These are phyloP conservation scores for Globisporangium cederbergense DNA, from an alignment of 352 stramenopile genomes.

Conservation along the genomic window DNA sequence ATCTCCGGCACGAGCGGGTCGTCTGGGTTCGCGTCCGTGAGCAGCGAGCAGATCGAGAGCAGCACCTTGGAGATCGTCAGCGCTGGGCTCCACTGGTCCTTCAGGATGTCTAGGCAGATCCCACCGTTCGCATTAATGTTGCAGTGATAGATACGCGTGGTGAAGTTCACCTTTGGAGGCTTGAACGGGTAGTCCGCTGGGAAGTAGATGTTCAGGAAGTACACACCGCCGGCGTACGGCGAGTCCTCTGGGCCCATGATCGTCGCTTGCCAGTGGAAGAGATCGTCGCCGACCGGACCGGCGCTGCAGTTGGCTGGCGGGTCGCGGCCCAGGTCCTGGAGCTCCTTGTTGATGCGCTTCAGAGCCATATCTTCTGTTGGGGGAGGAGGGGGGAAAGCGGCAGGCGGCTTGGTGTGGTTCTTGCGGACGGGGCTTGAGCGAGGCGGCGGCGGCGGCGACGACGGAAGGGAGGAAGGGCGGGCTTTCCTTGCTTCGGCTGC, in stretches of 20 bases:
- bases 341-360: conserved; percentile 96
- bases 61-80: conserved; percentile 99
- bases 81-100: conserved; percentile 99
- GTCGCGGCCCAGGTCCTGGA: conserved; percentile 93
- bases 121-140: conserved; percentile 99
- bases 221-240: conserved; percentile 97
- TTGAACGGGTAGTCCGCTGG: conserved; percentile 99
- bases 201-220: conserved; percentile 99
- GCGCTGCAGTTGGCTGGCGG: conserved; percentile 98
- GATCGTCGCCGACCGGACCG: conserved; percentile 96
- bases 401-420: not conserved
- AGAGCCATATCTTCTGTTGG: conserved; percentile 70
- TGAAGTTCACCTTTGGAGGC: conserved; percentile 98
- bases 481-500: conserved; percentile 23
- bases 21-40: conserved; percentile 99
- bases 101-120: conserved; percentile 99
- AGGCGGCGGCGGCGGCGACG: not conserved
- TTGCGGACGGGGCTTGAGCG: not conserved
- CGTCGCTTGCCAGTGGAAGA: conserved; percentile 97
- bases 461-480: not conserved
- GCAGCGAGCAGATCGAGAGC: conserved; percentile 98
- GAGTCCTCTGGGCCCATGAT: conserved; percentile 99
- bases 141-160: conserved; percentile 99
- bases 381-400: not conserved
- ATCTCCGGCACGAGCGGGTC: conserved; percentile 95